Evolutionary conservation across 2,329 filamentous ascomycete genomes (phyloP), one percentile per base, ranked within the genome.

Genomic region (Diaporthe sp.): DNA sequence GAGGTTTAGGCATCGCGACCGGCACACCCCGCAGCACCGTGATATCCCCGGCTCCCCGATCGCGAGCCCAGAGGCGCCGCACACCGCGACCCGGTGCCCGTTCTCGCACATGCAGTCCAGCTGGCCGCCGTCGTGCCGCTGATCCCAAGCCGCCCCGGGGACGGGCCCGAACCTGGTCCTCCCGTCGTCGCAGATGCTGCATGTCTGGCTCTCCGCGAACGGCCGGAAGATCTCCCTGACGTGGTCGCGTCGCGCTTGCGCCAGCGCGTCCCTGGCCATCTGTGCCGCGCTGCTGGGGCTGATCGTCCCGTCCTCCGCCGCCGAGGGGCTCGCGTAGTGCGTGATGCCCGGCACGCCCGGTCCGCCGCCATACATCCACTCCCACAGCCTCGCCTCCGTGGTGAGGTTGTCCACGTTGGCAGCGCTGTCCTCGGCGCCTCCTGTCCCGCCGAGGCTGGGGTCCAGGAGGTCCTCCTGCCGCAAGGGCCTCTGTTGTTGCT

Each of bases 281-380:
- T 76, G 76, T 34, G 67, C 58, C 3, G 39, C 47, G 8, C 31
- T 39, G 4, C 22, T 60, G 22, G 72, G 57, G 28, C 37, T 57
- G 22, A 37, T 51, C 28, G 17, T 72, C 22, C 13, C 39, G 47
- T 31, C 73, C 20, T 73, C 71, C 34, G 78, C 47, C 68, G 77
- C 60, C 44, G 74, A 74, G 5, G 71, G 53, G 42, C 31, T 51
- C 20, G 70, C 67, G 44, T 78, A 79, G 58, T 76, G 65, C 22
- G 83, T 82, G 31, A 86, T 83, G 5, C 87, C 88, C 0, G 85
- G 83, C 3, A 90, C 86, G 2, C 85, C 83, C 0, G 85, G 82
- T 0, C 88, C 88, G n/a, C 83, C 83, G 25, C 88, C 89, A 78
- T 92, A 91, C 87, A 91, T 89, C 86, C 88, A 90, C 76, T 91